Percentiles rank a stretch among this genome's conserved stretches.
Evolutionary conservation across 2,329 filamentous ascomycete species (phyloP).

Genomic region (Aureobasidium sp.): DNA sequence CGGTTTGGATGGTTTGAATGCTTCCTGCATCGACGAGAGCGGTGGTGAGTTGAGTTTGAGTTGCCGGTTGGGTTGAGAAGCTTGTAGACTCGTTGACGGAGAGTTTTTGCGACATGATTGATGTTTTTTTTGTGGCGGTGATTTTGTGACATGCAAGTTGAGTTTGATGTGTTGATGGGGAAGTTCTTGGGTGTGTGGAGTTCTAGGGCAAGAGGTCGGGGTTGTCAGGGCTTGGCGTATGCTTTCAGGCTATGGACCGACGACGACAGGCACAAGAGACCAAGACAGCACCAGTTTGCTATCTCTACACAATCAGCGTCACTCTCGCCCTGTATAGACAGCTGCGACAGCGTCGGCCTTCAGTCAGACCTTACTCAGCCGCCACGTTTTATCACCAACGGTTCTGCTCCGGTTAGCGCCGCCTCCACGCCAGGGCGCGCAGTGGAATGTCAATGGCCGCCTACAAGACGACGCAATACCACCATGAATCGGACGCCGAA

Average conservation of each 20-base stretch:
- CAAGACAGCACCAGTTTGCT: background rate
- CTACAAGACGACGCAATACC: slow-evolving; percentile 46
- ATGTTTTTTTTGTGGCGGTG: slow-evolving; percentile 18
- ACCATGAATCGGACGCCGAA: slow-evolving; percentile 69
- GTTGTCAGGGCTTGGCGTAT: background rate
- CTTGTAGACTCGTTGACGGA: slow-evolving; percentile 34
- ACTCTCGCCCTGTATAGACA: background rate
- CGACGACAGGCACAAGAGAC: background rate
- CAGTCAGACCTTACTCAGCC: background rate
- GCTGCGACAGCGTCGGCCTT: background rate
- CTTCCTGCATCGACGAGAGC: slow-evolving; percentile 40
- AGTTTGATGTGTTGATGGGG: background rate
- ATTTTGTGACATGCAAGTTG: background rate
- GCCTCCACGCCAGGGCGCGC: slow-evolving; percentile 7
- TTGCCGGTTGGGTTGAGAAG: slow-evolving; percentile 26
- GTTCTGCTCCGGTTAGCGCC: slow-evolving; percentile 1
- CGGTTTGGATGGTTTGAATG: slow-evolving; percentile 47
- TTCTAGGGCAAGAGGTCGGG: background rate
- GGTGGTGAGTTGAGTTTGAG: slow-evolving; percentile 34
- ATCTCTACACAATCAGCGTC: background rate
- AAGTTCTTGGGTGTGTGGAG: background rate
- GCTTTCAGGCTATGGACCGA: background rate
- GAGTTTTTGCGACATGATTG: slow-evolving; percentile 21
- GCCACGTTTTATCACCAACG: background rate
- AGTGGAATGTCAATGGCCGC: slow-evolving; percentile 19